Percentiles rank a stretch among this genome's conserved stretches.
Conservation (phyloP, 495 filamentous ascomycete species). For the Lasiosphaeriaceae sp. region DNA sequence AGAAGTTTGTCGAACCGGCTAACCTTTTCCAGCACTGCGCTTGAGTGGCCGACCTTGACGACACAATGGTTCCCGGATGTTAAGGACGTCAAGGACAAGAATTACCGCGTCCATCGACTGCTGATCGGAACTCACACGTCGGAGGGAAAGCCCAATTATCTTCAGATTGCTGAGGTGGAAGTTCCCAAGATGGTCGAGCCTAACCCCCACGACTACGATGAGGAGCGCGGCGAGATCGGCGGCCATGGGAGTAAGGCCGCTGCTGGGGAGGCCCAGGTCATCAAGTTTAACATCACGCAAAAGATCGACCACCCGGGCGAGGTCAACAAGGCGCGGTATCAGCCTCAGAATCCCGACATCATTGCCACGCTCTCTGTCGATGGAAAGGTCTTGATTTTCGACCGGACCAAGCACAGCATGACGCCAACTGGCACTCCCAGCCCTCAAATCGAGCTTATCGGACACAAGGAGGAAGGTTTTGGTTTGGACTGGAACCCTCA, state of each 20-base stretch:
- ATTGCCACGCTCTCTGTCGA: conserved; percentile 93
- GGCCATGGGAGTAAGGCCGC: conserved; percentile 73
- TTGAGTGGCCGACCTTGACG: conserved; percentile 97
- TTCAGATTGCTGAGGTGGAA: conserved; percentile 90
- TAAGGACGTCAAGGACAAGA: conserved; percentile 78
- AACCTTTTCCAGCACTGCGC: conserved; percentile 62
- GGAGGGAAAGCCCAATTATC: conserved; percentile 79
- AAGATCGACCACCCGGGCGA: conserved; percentile 95
- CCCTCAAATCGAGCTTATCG: conserved; percentile 78
- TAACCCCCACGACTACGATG: conserved; percentile 78
- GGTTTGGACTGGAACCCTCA: conserved; percentile 91
- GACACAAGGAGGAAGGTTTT: conserved; percentile 90
- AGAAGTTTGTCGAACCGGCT: background rate
- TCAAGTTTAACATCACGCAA: conserved; percentile 86
- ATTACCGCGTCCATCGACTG: conserved; percentile 82
- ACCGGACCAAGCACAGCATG: conserved; percentile 87
- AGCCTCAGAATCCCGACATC: conserved; percentile 95
- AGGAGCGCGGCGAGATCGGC: conserved; percentile 86
- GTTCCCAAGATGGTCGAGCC: conserved; percentile 75
- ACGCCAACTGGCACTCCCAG: conserved; percentile 65
- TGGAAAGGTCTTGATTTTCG: conserved; percentile 85
- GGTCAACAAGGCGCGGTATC: conserved; percentile 97
- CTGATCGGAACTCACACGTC: conserved; percentile 95
- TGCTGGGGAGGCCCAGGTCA: conserved; percentile 48
- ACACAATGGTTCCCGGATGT: conserved; percentile 98